Evolutionary conservation across 31 red algal genomes (phyloP), one percentile per base, ranked within the genome.

Genomic region (Asparagopsis taxiformis): DNA sequence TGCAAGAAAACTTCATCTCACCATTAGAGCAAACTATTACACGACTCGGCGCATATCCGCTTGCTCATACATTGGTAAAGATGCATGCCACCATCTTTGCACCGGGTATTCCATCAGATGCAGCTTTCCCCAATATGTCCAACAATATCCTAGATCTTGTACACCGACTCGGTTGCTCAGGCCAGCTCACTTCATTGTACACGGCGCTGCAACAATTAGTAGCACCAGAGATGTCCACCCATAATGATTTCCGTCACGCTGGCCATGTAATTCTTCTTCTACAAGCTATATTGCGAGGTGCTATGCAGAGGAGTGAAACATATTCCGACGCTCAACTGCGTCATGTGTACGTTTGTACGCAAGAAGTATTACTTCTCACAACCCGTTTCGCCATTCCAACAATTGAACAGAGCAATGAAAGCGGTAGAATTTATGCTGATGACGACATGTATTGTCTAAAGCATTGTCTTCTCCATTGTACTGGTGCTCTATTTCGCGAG

Each of bases 391-490:
- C 34, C 16, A 17, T 62, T 21, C 59, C 59, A 9, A 30, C 59
- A 9, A 17, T 62, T 9, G 23, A 62, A n/a, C 23, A 29, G 26
- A 0, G 9, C 16, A 7, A 32, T 21, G 19, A 17, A 9, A 30
- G 34, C 7, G 59, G 0, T 6, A 17, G 17, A 8, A 0, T 7
- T 21, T 30, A 19, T 32, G 59, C 34, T 16, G 59, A 62, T 62
- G 59, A 62, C 34, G 34, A 23, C 3, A 62, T 62, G 59, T 9
- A 32, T 62, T 32, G 59, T 30, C 34, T 62, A 16, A 62, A 62
- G 59, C 59, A 30, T 21, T 21, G 23, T 9, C 19, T 62, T 0
- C 30, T 62, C 26, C 21, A 30, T 34, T 62, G 0, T 30, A 62
- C 30, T 23, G 22, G 26, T 17, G 30, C 11, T 28, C 30, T 62